Percentiles rank a stretch among this genome's conserved stretches.
Conservation (phyloP, 495 filamentous ascomycete species). For the Geoglossum glabrum region DNA sequence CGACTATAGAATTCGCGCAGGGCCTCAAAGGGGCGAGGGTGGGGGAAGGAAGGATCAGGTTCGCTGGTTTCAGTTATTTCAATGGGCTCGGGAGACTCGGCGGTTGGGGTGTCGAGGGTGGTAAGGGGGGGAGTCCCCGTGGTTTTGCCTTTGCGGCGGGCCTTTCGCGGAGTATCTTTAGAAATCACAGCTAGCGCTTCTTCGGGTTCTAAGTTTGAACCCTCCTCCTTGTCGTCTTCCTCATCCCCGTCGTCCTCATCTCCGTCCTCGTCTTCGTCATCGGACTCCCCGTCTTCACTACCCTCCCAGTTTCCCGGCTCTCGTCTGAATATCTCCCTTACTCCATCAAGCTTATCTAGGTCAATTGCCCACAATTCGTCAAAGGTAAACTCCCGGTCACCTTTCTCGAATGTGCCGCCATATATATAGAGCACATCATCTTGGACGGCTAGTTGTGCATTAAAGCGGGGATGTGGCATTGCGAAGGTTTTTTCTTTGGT, state of each 20-base stretch:
- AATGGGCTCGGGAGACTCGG: neutral
- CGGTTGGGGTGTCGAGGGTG: conserved; percentile 16
- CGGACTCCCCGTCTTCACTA: conserved; percentile 30
- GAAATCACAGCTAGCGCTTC: conserved; percentile 24
- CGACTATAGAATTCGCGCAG: conserved; percentile 81
- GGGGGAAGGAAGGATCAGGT: conserved; percentile 16
- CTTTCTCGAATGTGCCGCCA: conserved; percentile 86
- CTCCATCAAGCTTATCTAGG: conserved; percentile 76
- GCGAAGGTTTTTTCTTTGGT: conserved; percentile 37
- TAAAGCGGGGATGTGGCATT: conserved; percentile 75
- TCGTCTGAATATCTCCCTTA: conserved; percentile 66
- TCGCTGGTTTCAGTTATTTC: conserved; percentile 11
- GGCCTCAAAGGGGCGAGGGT: conserved; percentile 70
- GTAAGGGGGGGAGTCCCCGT: conserved; percentile 30
- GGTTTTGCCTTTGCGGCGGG: conserved; percentile 4
- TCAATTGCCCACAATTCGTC: conserved; percentile 87
- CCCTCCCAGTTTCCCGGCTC: conserved; percentile 73
- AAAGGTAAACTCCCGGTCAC: conserved; percentile 82
- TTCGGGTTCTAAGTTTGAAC: conserved; percentile 19
- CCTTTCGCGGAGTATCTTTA: conserved; percentile 5
- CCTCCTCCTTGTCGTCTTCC: conserved; percentile 38
- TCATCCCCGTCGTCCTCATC: conserved; percentile 50
- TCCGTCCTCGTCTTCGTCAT: conserved; percentile 47
- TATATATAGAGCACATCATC: conserved; percentile 84
- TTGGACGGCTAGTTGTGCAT: conserved; percentile 73